Conservation (phyloP, 2,329 filamentous ascomycete species). For the Alternaria sp. region DNA sequence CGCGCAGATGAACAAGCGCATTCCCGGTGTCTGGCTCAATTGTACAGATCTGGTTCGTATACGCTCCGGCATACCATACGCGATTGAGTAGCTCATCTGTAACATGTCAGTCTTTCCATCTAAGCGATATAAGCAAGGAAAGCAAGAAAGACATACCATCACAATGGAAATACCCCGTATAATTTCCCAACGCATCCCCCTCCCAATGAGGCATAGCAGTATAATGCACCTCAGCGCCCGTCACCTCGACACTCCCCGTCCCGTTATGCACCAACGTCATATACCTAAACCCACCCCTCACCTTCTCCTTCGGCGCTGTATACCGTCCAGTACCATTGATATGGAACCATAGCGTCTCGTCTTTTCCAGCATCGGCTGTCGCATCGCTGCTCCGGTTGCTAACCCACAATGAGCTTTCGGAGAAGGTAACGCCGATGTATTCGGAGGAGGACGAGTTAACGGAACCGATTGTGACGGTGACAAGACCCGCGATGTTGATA, state of each 20-base stretch:
- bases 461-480: slow-evolving; percentile 45
- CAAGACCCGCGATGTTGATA: slow-evolving; percentile 52
- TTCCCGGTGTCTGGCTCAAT: slow-evolving; percentile 48
- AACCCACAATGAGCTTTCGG: slow-evolving; percentile 57
- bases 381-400: slow-evolving; percentile 55
- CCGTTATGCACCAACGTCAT: slow-evolving; percentile 55
- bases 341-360: slow-evolving; percentile 58
- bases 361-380: slow-evolving; percentile 55
- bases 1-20: slow-evolving; percentile 42
- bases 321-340: slow-evolving; percentile 50
- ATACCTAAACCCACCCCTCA: slow-evolving; percentile 56
- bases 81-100: slow-evolving; percentile 53
- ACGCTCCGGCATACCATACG: slow-evolving; percentile 54
- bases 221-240: slow-evolving; percentile 50
- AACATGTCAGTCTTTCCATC: not conserved
- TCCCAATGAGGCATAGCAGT: slow-evolving; percentile 54
- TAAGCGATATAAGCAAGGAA: not conserved
- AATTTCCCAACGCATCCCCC: slow-evolving; percentile 45
- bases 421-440: slow-evolving; percentile 53
- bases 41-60: slow-evolving; percentile 50
- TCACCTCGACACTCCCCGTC: slow-evolving; percentile 50
- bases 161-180: slow-evolving; percentile 53
- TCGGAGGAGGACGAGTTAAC: slow-evolving; percentile 41
- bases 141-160: slow-evolving; percentile 36
- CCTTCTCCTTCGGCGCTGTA: slow-evolving; percentile 50